Conservation (phyloP, 2,329 filamentous ascomycete species). For the Phialophora macrospora region DNA sequence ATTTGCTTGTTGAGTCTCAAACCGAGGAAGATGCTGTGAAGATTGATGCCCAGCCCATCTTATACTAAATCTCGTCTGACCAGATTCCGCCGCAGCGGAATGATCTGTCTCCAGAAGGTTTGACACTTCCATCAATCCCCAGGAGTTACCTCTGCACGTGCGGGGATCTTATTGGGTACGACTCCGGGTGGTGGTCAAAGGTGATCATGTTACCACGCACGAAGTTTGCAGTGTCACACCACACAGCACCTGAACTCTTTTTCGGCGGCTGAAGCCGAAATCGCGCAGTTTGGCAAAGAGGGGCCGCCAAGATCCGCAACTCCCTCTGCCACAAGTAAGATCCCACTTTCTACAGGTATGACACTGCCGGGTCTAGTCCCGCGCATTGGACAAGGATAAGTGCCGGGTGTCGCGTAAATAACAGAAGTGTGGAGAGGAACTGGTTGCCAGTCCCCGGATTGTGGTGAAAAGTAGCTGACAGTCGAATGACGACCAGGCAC, state of each 20-base stretch:
- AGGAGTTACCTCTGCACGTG: neutral
- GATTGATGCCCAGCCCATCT: neutral
- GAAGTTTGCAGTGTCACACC: constrained; percentile 20
- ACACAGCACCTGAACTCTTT: constrained; percentile 9
- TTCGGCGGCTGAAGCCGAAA: constrained; percentile 28
- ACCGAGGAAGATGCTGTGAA: neutral
- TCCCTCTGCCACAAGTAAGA: neutral
- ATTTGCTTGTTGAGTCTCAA: constrained; percentile 4
- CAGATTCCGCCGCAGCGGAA: neutral
- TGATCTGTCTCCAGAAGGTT: neutral
- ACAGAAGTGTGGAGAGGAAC: neutral
- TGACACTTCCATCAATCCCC: neutral
- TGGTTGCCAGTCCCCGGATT: neutral
- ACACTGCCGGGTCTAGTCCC: neutral
- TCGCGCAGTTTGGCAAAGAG: constrained; percentile 19
- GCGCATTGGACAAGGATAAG: neutral
- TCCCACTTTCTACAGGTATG: neutral
- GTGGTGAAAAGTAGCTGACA: no score
- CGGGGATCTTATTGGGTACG: neutral
- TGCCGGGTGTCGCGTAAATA: no score
- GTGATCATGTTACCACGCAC: constrained; percentile 15
- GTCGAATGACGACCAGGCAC: neutral
- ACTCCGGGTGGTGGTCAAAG: neutral
- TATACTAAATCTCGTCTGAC: neutral
- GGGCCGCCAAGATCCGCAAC: neutral